Evolutionary conservation across 2,329 filamentous ascomycete genomes (phyloP), one percentile per base, ranked within the genome.

Genomic region (Calonectria honghensis): DNA sequence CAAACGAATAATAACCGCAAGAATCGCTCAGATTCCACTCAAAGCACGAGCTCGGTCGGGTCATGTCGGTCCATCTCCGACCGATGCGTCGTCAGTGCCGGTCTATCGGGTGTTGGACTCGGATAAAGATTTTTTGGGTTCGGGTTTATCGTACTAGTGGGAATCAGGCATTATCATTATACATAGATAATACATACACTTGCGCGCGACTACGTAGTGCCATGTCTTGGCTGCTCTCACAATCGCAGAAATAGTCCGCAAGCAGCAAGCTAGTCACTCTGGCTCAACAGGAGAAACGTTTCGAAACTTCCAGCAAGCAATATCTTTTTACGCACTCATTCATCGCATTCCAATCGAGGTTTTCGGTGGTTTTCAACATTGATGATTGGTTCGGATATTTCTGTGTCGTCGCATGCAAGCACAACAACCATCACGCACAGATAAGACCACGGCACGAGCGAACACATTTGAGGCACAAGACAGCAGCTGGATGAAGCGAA

Each of bases 321-420:
- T 4, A 29, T 41, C 41, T 63, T 4, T 41, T 41, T 11, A 18
- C 4, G 13, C 24, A 29, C 3, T 63, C 37, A 39, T 16, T 29
- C 27, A 11, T 41, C 14, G 2, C 13, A 45, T 63, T 63, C 24
- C 24, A 63, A 41, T 41, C 24, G 35, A 41, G 35, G 24, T 27
- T 41, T 29, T 63, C 57, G 57, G 57, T 39, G 57, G 6, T 37
- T 63, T 63, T 63, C 2, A 16, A 29, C 35, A 63, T 41, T 41
- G 2, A 63, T 63, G 57, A 41, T 63, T 63, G 35, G 57, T 13
- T 63, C 57, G 35, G 57, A 63, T 63, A 63, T 63, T 63, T 63
- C 18, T 63, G 57, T 31, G 35, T 16, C 39, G 41, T 63, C 57
- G 13, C n/a, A 20, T 18, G 57, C 39, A 20, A 63, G 35, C n/a